Evolutionary conservation across 805 yeast genomes (phyloP).

Genomic region (Saturnispora sanitii): DNA sequence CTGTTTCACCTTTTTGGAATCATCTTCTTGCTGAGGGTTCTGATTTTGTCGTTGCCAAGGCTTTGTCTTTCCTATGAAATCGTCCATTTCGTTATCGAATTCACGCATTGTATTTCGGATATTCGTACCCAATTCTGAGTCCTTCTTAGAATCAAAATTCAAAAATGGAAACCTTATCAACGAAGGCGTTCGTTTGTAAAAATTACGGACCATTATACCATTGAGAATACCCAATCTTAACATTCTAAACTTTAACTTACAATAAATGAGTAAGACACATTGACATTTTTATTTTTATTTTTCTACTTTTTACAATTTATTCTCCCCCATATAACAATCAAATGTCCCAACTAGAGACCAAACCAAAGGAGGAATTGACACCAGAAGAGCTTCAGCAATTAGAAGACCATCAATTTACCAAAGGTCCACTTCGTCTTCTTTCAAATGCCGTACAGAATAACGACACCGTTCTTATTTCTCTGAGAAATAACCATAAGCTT

Average conservation of each 20-base stretch:
- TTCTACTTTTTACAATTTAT: background rate
- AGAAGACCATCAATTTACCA: constrained; percentile 80
- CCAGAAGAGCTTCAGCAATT: constrained; percentile 69
- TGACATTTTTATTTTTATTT: background rate
- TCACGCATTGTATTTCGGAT: constrained; percentile 8
- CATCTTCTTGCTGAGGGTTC: background rate
- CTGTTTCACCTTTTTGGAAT: background rate
- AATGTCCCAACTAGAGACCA: constrained; percentile 48
- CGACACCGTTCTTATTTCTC: constrained; percentile 70
- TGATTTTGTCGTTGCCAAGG: constrained; percentile 1
- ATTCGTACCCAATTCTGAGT: constrained; percentile 7
- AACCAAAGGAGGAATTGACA: constrained; percentile 71
- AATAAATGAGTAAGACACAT: background rate
- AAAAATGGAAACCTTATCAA: constrained; percentile 6
- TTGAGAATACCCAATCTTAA: background rate
- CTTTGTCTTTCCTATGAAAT: constrained; percentile 3
- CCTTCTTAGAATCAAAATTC: constrained; percentile 7
- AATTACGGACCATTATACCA: background rate
- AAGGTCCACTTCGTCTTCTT: constrained; percentile 89
- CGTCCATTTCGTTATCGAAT: constrained; percentile 7
- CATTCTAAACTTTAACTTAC: background rate
- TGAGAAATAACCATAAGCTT: constrained; percentile 88
- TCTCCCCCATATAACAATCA: constrained; percentile 23
- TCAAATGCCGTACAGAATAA: constrained; percentile 63
- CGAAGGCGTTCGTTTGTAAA: background rate